These are phyloP conservation scores for Metschnikowia kunwiensis DNA, from an alignment of 805 yeast species.

Conservation along the genomic window DNA sequence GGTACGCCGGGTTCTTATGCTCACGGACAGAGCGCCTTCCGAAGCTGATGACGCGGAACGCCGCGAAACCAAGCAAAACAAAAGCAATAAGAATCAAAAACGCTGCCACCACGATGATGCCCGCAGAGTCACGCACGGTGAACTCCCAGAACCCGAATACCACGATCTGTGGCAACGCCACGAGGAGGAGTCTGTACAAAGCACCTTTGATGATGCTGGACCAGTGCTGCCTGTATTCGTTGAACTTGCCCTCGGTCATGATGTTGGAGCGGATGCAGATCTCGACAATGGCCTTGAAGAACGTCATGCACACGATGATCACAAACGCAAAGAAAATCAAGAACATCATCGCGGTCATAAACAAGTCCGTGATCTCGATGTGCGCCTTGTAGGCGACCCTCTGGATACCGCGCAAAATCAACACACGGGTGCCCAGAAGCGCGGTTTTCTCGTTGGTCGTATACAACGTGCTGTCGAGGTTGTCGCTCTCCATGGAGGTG, in stretches of 20 bases:
- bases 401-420: slow-evolving; percentile 86
- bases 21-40: slow-evolving; percentile 70
- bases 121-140: slow-evolving; percentile 77
- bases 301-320: slow-evolving; percentile 50
- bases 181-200: slow-evolving; percentile 72
- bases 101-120: slow-evolving; percentile 75
- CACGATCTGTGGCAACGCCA: slow-evolving; percentile 85
- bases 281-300: slow-evolving; percentile 70
- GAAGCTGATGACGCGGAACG: slow-evolving; percentile 64
- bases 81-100: slow-evolving; percentile 58
- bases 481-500: slow-evolving; percentile 43
- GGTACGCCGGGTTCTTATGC: slow-evolving; percentile 88
- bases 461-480: slow-evolving; percentile 48
- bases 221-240: slow-evolving; percentile 82
- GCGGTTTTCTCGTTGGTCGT: slow-evolving; percentile 69
- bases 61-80: slow-evolving; percentile 66
- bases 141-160: slow-evolving; percentile 88
- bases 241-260: slow-evolving; percentile 62
- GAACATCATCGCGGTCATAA: slow-evolving; percentile 82
- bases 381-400: slow-evolving; percentile 83
- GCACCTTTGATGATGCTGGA: slow-evolving; percentile 82
- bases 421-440: slow-evolving; percentile 59
- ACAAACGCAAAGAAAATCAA: slow-evolving; percentile 73
- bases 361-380: slow-evolving; percentile 82
- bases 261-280: slow-evolving; percentile 54